A percentile compares a stretch with the other conserved stretches of the same genome.
These are phyloP conservation scores for Phytophthora chlamydospora DNA, from an alignment of 352 stramenopile genomes.

Conservation along the genomic window DNA sequence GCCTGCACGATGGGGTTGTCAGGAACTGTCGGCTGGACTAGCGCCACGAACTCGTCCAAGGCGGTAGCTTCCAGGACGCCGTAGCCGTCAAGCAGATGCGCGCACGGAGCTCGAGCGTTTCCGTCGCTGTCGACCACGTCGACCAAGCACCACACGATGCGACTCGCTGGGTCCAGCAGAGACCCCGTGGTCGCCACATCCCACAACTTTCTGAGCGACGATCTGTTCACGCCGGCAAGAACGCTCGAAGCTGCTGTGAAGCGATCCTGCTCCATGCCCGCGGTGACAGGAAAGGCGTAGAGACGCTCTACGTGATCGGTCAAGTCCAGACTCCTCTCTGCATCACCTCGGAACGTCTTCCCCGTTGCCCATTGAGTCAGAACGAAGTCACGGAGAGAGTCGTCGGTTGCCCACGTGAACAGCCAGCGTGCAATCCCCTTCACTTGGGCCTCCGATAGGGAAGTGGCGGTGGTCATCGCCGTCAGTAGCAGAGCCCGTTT, in stretches of 20 bases:
- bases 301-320: constrained; percentile 31
- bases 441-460: constrained; percentile 46
- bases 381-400: constrained; percentile 51
- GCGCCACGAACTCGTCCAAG: constrained; percentile 33
- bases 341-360: constrained; percentile 46
- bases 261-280: constrained; percentile 13
- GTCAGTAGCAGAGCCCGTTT: constrained; percentile 35
- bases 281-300: constrained; percentile 28
- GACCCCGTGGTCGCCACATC: constrained; percentile 40
- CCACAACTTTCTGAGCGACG: constrained; percentile 52
- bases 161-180: constrained; percentile 49
- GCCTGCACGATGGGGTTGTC: constrained; percentile 18
- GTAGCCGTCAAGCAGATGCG: constrained; percentile 49
- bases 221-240: constrained; percentile 12
- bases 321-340: constrained; percentile 30
- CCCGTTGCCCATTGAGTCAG: constrained; percentile 57
- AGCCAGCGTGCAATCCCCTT: constrained; percentile 55
- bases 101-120: constrained; percentile 19
- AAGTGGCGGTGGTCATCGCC: constrained; percentile 37
- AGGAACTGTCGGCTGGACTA: constrained; percentile 39
- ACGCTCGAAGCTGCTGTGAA: constrained; percentile 20
- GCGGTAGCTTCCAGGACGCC: constrained; percentile 31
- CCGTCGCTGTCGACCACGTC: constrained; percentile 15
- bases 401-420: constrained; percentile 51
- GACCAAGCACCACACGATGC: constrained; percentile 58